Conservation (phyloP, 768 basidiomycete species). For the Leccinellum luteum region DNA sequence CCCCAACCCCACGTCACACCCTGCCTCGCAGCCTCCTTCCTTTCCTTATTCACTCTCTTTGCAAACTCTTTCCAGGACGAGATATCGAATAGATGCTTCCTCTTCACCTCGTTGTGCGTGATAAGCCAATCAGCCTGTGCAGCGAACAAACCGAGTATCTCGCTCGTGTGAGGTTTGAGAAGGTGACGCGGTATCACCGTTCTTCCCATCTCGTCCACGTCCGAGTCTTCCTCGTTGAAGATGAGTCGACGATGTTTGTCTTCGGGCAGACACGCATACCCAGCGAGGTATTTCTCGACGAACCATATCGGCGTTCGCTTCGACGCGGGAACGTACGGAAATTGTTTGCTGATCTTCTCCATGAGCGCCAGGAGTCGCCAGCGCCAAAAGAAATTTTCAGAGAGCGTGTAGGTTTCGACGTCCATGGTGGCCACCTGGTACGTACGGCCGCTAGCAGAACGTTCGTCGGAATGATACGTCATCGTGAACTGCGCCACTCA, state of each 20-base stretch:
- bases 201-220: constrained; percentile 28
- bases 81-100: constrained; percentile 39
- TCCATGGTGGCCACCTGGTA: constrained; percentile 50
- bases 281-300: constrained; percentile 39
- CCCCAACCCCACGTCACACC: constrained; percentile 24
- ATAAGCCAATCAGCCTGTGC: constrained; percentile 59
- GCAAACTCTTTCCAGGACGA: constrained; percentile 49
- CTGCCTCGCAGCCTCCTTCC: constrained; percentile 30
- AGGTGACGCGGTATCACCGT: constrained; percentile 38
- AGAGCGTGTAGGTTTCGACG: constrained; percentile 37
- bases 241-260: constrained; percentile 36
- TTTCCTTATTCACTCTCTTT: constrained; percentile 26
- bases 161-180: constrained; percentile 48
- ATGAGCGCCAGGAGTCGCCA: constrained; percentile 50
- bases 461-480: not conserved
- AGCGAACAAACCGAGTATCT: constrained; percentile 51
- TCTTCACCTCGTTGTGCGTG: constrained; percentile 40
- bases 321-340: constrained; percentile 32
- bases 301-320: constrained; percentile 51
- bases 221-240: constrained; percentile 31
- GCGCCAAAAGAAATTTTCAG: constrained; percentile 50
- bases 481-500: constrained; percentile 11
- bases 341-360: constrained; percentile 38
- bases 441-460: constrained; percentile 35
- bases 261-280: constrained; percentile 24